Percentiles rank a stretch among this genome's conserved stretches.
Evolutionary conservation across 306 rosid genomes (phyloP).

Genomic region (Cyclanthera cordifolia): DNA sequence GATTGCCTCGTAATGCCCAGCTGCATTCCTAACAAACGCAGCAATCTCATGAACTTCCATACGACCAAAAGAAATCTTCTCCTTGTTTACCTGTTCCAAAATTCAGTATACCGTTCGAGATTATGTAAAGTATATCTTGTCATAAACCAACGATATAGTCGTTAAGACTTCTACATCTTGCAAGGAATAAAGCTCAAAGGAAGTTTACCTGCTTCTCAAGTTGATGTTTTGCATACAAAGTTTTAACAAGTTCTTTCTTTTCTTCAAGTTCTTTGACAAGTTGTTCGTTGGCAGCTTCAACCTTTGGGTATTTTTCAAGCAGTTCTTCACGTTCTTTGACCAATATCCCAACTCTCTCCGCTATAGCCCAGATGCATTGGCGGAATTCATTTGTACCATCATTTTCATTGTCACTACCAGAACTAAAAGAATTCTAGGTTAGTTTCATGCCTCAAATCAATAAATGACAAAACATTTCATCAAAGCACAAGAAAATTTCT

Average conservation of each 20-base stretch:
- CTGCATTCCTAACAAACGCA: slow-evolving; percentile 66
- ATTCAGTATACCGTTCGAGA: not conserved
- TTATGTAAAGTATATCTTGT: not conserved
- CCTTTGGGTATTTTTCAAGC: slow-evolving; percentile 53
- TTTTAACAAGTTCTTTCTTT: slow-evolving; percentile 65
- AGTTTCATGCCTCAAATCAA: slow-evolving; percentile 13
- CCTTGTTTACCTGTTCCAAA: slow-evolving; percentile 77
- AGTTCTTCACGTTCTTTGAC: slow-evolving; percentile 71
- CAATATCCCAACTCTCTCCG: slow-evolving; percentile 64
- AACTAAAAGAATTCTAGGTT: slow-evolving; percentile 39
- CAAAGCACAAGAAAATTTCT: not conserved
- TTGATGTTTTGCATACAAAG: slow-evolving; percentile 79
- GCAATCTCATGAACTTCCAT: slow-evolving; percentile 92
- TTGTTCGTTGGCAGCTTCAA: slow-evolving; percentile 67
- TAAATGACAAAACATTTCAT: not conserved
- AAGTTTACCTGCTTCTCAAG: slow-evolving; percentile 77
- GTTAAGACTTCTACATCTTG: not conserved
- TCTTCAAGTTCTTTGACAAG: slow-evolving; percentile 78
- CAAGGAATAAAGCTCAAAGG: not conserved
- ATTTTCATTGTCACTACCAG: slow-evolving; percentile 69
- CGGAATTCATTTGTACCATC: slow-evolving; percentile 69
- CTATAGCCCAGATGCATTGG: slow-evolving; percentile 58
- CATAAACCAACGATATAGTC: too few species aligned
- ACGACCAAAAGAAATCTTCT: slow-evolving; percentile 75
- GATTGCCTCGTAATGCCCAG: slow-evolving; percentile 83